A percentile compares a stretch with the other conserved stretches of the same genome.
Conservation (phyloP, 495 filamentous ascomycete species). For the Haplographium delicatum region DNA sequence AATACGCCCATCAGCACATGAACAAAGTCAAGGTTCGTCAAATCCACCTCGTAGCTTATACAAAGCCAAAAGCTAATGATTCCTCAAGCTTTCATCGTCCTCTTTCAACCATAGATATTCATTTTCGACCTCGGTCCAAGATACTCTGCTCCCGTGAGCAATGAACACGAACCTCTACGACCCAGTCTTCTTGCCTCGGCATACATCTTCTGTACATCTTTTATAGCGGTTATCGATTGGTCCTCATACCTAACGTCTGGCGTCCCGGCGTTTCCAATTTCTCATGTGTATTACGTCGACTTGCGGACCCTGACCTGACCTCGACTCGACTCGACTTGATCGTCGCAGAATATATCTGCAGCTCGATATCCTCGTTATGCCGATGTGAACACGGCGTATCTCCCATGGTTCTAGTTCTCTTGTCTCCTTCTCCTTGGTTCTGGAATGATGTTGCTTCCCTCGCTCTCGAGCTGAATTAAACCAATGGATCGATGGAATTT, state of each 20-base stretch:
- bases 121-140: background rate
- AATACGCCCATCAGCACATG: conserved; percentile 14
- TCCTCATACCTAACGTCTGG: conserved; percentile 2
- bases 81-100: too few relatives aligned
- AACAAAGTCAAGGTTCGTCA: too few relatives aligned
- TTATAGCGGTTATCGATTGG: background rate
- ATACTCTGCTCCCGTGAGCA: background rate
- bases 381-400: background rate
- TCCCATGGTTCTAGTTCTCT: background rate
- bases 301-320: too few relatives aligned
- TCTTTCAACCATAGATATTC: too few relatives aligned
- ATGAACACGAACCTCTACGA: background rate
- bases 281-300: too few relatives aligned
- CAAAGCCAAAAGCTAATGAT: too few relatives aligned
- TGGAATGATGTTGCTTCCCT: background rate
- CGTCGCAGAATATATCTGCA: conserved; percentile 1
- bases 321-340: too few relatives aligned
- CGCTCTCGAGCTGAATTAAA: background rate
- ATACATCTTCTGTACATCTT: background rate
- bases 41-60: too few relatives aligned
- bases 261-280: background rate
- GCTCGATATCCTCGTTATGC: too few relatives aligned
- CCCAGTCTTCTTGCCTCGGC: background rate
- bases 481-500: background rate
- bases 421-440: background rate